Percentiles rank a stretch among this genome's conserved stretches.
Conservation (phyloP, 2,329 filamentous ascomycete species). For the Hypocrella siamensis region DNA sequence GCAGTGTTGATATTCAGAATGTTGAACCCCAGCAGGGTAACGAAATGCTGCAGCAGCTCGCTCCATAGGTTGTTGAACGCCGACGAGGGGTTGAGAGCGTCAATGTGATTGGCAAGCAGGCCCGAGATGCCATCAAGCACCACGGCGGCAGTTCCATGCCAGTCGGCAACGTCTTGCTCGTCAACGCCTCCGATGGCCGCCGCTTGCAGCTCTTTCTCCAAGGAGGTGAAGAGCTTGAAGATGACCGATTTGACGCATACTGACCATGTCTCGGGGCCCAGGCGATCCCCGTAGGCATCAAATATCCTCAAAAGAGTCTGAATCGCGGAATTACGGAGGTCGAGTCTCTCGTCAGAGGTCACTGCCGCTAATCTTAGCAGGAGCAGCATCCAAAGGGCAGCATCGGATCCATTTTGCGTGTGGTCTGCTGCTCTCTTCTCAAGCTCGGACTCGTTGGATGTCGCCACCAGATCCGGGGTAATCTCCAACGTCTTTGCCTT, state of each 20-base stretch:
- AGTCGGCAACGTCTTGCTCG: constrained; percentile 35
- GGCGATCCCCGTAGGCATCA: constrained; percentile 72
- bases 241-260: constrained; percentile 69
- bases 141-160: constrained; percentile 61
- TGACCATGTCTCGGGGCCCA: constrained; percentile 67
- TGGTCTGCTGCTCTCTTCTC: constrained; percentile 42
- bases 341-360: constrained; percentile 54
- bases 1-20: constrained; percentile 58
- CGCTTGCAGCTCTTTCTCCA: constrained; percentile 39
- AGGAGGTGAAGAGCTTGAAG: constrained; percentile 58
- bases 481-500: constrained; percentile 43
- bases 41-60: constrained; percentile 54
- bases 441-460: constrained; percentile 33
- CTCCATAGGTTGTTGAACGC: constrained; percentile 63
- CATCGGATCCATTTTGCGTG: constrained; percentile 44
- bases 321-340: constrained; percentile 74
- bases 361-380: constrained; percentile 56
- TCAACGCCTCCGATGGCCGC: constrained; percentile 21
- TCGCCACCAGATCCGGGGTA: constrained; percentile 37
- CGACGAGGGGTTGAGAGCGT: constrained; percentile 48
- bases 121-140: constrained; percentile 58
- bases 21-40: constrained; percentile 43
- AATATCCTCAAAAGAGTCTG: constrained; percentile 86
- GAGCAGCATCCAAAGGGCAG: constrained; percentile 66
- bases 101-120: constrained; percentile 62